Conservation (phyloP, 176 grass and related monocot species). For the Rhipidocladum racemiflorum region DNA sequence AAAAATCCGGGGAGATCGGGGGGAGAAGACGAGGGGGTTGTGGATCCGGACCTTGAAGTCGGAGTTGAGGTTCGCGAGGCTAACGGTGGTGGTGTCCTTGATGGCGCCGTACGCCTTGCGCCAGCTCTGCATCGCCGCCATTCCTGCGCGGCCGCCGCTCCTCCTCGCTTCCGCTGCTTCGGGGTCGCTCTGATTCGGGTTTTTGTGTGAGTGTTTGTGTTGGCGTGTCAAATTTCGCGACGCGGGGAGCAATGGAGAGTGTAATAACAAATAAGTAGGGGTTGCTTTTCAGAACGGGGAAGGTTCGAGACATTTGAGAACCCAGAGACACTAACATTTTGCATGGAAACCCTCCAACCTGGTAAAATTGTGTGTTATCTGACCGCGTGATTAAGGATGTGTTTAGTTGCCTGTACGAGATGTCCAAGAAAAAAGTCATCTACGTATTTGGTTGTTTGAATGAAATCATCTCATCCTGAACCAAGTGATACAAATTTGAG, state of each 20-base stretch:
- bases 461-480: no score
- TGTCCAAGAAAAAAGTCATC: no score
- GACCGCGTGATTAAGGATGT: no score
- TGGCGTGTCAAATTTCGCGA: constrained; percentile 17
- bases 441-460: no score
- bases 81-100: constrained; percentile 92
- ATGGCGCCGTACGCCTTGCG: constrained; percentile 95
- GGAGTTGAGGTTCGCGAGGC: constrained; percentile 90
- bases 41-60: constrained; percentile 82
- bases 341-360: neutral
- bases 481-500: no score
- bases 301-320: constrained; percentile 13
- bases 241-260: neutral
- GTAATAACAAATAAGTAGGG: neutral
- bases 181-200: neutral
- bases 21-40: no score
- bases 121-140: constrained; percentile 94
- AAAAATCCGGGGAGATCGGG: neutral
- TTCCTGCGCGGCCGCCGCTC: constrained; percentile 21
- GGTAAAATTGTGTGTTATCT: neutral
- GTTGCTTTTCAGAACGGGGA: constrained; percentile 28
- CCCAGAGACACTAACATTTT: neutral
- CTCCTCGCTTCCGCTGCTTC: neutral
- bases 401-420: no score
- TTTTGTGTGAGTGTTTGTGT: neutral